phyloP scores from a whole-genome alignment of 805 yeast species.

The Zygotorulaspora florentina region DNA sequence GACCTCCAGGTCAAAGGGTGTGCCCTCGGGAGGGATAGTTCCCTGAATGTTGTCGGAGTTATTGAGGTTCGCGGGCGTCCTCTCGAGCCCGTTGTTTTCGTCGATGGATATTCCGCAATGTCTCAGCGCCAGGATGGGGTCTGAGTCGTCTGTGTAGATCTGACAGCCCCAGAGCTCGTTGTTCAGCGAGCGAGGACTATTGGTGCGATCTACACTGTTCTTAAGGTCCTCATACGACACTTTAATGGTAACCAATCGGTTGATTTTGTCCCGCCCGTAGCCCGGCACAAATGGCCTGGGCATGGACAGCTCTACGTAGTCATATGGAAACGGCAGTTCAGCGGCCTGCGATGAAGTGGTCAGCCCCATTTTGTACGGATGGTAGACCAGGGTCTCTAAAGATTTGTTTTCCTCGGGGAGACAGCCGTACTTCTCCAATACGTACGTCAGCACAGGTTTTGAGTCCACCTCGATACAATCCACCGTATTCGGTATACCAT shows the following conservation, averaged over 20 bases:
- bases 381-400: slow-evolving; percentile 22
- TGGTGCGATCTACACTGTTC: slow-evolving; percentile 35
- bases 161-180: slow-evolving; percentile 86
- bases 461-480: slow-evolving; percentile 11
- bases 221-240: slow-evolving; percentile 23
- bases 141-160: slow-evolving; percentile 91
- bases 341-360: not conserved
- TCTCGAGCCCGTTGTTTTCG: slow-evolving; percentile 22
- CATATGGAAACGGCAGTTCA: slow-evolving; percentile 7
- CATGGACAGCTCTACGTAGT: slow-evolving; percentile 8
- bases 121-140: slow-evolving; percentile 64
- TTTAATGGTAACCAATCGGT: slow-evolving; percentile 21
- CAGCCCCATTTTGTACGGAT: slow-evolving; percentile 17
- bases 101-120: slow-evolving; percentile 66
- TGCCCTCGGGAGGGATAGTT: slow-evolving; percentile 18
- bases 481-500: not conserved
- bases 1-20: slow-evolving; percentile 33
- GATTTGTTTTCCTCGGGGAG: slow-evolving; percentile 8
- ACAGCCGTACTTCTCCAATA: slow-evolving; percentile 12
- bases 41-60: slow-evolving; percentile 33
- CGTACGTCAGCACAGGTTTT: slow-evolving; percentile 13
- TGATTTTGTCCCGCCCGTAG: slow-evolving; percentile 18
- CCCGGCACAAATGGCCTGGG: slow-evolving; percentile 31
- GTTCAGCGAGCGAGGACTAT: slow-evolving; percentile 43
- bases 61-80: slow-evolving; percentile 42